A percentile compares a stretch with the other conserved stretches of the same genome.
These are phyloP conservation scores for Lepraria neglecta DNA, from an alignment of 495 filamentous ascomycete species.

Conservation along the genomic window DNA sequence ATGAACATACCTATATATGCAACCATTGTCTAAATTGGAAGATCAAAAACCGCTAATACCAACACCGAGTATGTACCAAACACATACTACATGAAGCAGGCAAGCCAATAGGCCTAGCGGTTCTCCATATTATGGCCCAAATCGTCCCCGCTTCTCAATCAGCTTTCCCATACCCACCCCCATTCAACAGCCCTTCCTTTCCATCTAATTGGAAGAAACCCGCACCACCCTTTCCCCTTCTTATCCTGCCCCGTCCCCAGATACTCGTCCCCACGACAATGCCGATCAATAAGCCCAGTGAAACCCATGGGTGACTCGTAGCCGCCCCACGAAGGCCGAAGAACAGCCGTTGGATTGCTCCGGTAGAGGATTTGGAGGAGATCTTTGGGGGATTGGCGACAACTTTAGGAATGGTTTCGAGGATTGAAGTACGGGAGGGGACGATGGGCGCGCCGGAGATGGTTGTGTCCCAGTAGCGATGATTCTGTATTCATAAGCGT, in stretches of 20 bases:
- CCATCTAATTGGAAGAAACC: constrained; percentile 72
- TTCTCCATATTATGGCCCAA: background rate
- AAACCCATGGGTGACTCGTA: constrained; percentile 65
- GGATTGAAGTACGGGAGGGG: constrained; percentile 85
- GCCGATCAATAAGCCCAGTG: constrained; percentile 54
- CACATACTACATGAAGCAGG: constrained; percentile 3
- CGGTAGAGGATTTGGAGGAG: constrained; percentile 78
- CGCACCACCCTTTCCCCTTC: constrained; percentile 48
- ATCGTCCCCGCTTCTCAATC: constrained; percentile 48
- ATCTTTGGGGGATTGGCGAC: constrained; percentile 67
- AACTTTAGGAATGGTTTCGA: constrained; percentile 84
- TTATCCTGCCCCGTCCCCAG: constrained; percentile 38
- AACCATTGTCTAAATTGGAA: background rate
- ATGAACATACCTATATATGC: background rate
- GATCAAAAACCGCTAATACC: background rate
- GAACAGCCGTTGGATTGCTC: constrained; percentile 66
- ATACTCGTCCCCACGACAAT: constrained; percentile 43
- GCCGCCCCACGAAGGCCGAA: constrained; percentile 66
- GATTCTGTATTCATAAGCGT: constrained; percentile 55
- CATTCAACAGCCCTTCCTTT: constrained; percentile 61
- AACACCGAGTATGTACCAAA: background rate
- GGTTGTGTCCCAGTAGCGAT: constrained; percentile 90
- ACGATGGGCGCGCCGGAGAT: constrained; percentile 81
- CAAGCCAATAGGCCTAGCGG: constrained; percentile 2
- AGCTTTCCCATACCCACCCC: constrained; percentile 65